Evolutionary conservation across 192 early-diverging fungal species (phyloP).

Genomic region (Coemansia sp.): DNA sequence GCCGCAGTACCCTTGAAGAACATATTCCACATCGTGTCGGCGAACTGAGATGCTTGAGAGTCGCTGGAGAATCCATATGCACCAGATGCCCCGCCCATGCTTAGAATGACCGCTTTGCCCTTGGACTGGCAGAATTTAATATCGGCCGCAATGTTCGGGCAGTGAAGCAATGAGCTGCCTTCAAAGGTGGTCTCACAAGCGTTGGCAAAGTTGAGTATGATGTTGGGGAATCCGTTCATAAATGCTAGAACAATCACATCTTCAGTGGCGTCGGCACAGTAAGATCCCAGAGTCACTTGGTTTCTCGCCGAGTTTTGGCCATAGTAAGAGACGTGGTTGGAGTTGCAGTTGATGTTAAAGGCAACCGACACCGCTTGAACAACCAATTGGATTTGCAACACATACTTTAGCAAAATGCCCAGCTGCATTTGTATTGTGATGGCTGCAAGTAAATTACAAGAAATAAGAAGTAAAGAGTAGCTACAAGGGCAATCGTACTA

Average conservation of each 20-base stretch:
- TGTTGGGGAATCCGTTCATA: slow-evolving; percentile 61
- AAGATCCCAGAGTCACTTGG: slow-evolving; percentile 50
- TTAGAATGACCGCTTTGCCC: slow-evolving; percentile 67
- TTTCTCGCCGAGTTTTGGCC: slow-evolving; percentile 59
- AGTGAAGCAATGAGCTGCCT: slow-evolving; percentile 61
- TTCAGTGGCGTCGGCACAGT: slow-evolving; percentile 66
- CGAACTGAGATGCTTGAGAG: slow-evolving; percentile 53
- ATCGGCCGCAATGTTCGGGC: slow-evolving; percentile 62
- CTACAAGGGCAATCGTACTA: not conserved
- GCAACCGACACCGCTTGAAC: slow-evolving; percentile 7
- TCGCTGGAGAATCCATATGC: slow-evolving; percentile 59
- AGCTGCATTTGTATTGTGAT: not conserved
- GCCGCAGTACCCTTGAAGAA: slow-evolving; percentile 63
- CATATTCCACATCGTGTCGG: slow-evolving; percentile 63
- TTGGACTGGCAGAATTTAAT: slow-evolving; percentile 70
- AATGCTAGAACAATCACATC: slow-evolving; percentile 69
- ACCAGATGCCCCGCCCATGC: slow-evolving; percentile 74
- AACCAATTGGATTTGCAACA: not conserved
- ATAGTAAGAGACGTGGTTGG: slow-evolving; percentile 55
- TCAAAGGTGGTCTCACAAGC: slow-evolving; percentile 63
- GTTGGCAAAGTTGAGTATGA: slow-evolving; percentile 67
- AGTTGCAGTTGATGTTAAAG: slow-evolving; percentile 51
- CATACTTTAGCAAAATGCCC: not conserved
- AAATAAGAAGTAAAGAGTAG: not conserved
- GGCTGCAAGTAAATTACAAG: not conserved